A percentile compares a stretch with the other conserved stretches of the same genome.
Evolutionary conservation across 2,329 filamentous ascomycete genomes (phyloP).

Genomic region (Myriosclerotinia curreyana): DNA sequence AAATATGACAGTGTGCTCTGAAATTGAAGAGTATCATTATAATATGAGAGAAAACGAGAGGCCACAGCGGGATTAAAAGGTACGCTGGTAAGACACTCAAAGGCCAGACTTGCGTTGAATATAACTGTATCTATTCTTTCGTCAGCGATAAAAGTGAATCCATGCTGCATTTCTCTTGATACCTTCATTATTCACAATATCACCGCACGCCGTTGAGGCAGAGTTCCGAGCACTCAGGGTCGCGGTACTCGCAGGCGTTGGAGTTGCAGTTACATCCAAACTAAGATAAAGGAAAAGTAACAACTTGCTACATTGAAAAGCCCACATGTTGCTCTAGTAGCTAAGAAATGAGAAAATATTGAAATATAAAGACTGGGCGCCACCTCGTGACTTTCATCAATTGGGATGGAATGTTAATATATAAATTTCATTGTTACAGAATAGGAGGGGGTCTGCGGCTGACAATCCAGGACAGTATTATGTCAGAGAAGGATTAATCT

Average conservation of each 20-base stretch:
- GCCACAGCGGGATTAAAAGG: conserved; percentile 47
- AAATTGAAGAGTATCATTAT: conserved; percentile 43
- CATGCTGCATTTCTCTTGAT: not conserved
- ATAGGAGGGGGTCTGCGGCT: conserved; percentile 12
- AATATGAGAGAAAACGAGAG: conserved; percentile 45
- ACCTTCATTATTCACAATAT: conserved; percentile 25
- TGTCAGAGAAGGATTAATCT: not conserved
- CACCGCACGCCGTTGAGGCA: conserved; percentile 27
- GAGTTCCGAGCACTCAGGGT: conserved; percentile 19
- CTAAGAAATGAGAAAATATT: not conserved
- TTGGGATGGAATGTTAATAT: not conserved
- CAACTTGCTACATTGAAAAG: not conserved
- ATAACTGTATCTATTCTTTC: conserved; percentile 16
- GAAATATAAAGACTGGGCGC: not conserved
- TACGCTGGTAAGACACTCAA: conserved; percentile 45
- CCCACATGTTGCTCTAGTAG: conserved; percentile 8
- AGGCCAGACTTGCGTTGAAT: conserved; percentile 36
- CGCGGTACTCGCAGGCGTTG: not conserved
- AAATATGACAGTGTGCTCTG: conserved; percentile 39
- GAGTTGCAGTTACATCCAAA: not conserved
- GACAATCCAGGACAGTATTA: not conserved
- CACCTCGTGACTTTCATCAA: not conserved
- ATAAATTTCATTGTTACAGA: not conserved
- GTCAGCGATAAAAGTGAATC: not conserved
- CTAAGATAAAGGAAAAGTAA: not conserved